These are phyloP conservation scores for Cytospora piceicola DNA, from an alignment of 2,329 filamentous ascomycete species.

Conservation along the genomic window DNA sequence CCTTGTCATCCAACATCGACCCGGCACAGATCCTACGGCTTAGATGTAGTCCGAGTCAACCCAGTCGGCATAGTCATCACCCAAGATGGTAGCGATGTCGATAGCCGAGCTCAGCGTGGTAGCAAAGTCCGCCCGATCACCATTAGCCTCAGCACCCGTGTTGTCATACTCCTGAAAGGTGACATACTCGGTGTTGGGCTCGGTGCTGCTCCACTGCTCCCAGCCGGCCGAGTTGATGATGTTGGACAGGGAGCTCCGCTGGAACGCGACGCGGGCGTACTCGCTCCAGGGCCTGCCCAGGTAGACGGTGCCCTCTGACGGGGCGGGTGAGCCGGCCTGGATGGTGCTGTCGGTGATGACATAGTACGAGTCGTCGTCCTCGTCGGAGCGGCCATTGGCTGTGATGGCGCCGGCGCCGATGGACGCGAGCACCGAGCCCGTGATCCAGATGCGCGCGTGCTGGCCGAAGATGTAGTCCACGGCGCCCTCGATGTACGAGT, in stretches of 20 bases:
- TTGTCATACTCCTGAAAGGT: slow-evolving; percentile 59
- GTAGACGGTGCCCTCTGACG: slow-evolving; percentile 48
- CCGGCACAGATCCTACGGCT: neutral
- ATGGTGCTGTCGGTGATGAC: slow-evolving; percentile 59
- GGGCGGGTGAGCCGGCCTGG: slow-evolving; percentile 44
- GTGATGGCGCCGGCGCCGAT: slow-evolving; percentile 52
- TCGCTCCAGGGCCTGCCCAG: slow-evolving; percentile 58
- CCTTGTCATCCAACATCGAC: neutral
- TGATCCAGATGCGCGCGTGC: slow-evolving; percentile 56
- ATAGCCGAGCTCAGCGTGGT: slow-evolving; percentile 39
- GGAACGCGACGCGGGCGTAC: slow-evolving; percentile 55
- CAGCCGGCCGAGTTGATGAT: slow-evolving; percentile 59
- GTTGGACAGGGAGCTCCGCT: slow-evolving; percentile 47
- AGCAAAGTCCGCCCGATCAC: slow-evolving; percentile 53
- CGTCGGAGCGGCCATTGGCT: slow-evolving; percentile 46
- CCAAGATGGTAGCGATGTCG: slow-evolving; percentile 41
- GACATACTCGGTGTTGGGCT: slow-evolving; percentile 51
- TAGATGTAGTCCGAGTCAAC: slow-evolving; percentile 29
- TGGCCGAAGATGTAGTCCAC: slow-evolving; percentile 66
- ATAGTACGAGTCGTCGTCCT: slow-evolving; percentile 51
- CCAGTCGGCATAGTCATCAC: slow-evolving; percentile 27
- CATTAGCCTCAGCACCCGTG: slow-evolving; percentile 52
- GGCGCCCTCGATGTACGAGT: slow-evolving; percentile 58
- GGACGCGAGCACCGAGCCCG: slow-evolving; percentile 52
- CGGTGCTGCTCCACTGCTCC: slow-evolving; percentile 51